These are phyloP conservation scores for Hygrophoropsis aurantiaca DNA, from an alignment of 768 basidiomycete species.

Conservation along the genomic window DNA sequence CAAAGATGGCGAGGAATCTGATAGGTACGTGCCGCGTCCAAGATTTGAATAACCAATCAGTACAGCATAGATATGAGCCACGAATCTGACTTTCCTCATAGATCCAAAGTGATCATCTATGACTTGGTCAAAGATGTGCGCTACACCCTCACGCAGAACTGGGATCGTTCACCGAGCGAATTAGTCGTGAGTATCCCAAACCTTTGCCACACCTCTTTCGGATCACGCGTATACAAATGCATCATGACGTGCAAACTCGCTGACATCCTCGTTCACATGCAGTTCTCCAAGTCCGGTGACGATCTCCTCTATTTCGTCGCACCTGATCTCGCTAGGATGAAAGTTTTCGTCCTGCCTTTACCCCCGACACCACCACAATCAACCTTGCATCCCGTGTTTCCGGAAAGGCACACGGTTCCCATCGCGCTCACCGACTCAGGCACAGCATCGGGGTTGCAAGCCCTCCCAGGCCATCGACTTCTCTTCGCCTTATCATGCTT, in stretches of 20 bases:
- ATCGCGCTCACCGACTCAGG: constrained; percentile 57
- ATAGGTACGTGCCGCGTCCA: constrained; percentile 46
- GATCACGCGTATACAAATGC: too few species aligned
- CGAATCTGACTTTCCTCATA: constrained; percentile 21
- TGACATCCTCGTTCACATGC: too few species aligned
- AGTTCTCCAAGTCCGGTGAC: constrained; percentile 81
- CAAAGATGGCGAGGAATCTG: constrained; percentile 87
- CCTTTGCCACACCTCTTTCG: constrained; percentile 1
- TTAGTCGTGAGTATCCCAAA: not conserved
- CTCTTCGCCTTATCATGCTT: constrained; percentile 75
- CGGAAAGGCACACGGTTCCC: constrained; percentile 49
- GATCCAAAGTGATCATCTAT: constrained; percentile 76
- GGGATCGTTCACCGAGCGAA: constrained; percentile 76
- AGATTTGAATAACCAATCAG: too few species aligned
- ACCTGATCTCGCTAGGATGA: constrained; percentile 76
- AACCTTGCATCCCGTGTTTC: constrained; percentile 46
- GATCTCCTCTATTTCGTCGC: constrained; percentile 69
- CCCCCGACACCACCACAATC: constrained; percentile 61
- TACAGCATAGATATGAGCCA: not conserved
- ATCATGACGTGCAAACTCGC: too few species aligned
- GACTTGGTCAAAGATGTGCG: constrained; percentile 68
- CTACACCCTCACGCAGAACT: constrained; percentile 74
- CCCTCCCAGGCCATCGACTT: constrained; percentile 58
- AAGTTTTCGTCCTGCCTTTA: constrained; percentile 71
- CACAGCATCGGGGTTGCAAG: constrained; percentile 60